phyloP scores from a whole-genome alignment of 495 filamentous ascomycete species.

The Podospora sp. region DNA sequence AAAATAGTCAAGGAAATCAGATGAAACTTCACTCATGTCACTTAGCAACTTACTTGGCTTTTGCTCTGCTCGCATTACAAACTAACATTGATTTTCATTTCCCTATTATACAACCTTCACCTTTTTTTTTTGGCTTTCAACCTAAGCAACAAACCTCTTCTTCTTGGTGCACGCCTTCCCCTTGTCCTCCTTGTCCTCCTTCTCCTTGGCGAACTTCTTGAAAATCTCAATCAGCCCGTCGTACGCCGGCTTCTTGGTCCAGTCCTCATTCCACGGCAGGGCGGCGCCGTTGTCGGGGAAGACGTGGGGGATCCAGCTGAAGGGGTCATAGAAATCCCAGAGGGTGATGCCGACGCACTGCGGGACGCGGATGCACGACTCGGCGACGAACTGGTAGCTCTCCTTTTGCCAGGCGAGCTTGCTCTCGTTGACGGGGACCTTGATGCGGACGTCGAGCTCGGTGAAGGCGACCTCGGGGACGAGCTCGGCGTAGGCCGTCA shows the following conservation, averaged over 20 bases:
- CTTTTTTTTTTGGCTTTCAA: neutral
- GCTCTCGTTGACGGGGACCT: conserved; percentile 46
- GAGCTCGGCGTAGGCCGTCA: conserved; percentile 51
- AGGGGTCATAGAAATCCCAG: conserved; percentile 61
- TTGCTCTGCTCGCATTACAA: neutral
- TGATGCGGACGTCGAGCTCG: conserved; percentile 63
- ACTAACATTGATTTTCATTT: neutral
- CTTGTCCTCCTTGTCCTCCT: neutral
- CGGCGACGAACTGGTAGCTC: conserved; percentile 56
- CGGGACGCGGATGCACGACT: conserved; percentile 60
- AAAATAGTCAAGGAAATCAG: neutral
- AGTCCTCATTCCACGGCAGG: conserved; percentile 54
- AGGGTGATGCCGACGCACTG: conserved; percentile 69
- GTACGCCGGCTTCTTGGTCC: conserved; percentile 60
- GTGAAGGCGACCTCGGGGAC: conserved; percentile 65
- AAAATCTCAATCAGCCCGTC: conserved; percentile 32
- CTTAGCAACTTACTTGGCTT: no score
- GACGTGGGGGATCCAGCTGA: conserved; percentile 60
- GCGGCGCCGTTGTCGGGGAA: conserved; percentile 59
- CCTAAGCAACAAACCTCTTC: neutral
- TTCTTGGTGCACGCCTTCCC: neutral
- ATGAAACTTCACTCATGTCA: neutral
- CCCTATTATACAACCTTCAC: neutral
- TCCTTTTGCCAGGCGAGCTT: conserved; percentile 58
- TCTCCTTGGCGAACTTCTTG: conserved; percentile 12